Evolutionary conservation across 306 rosid species (phyloP), one percentile per base, ranked within the genome.

Genomic region (Ziziphus jujuba): DNA sequence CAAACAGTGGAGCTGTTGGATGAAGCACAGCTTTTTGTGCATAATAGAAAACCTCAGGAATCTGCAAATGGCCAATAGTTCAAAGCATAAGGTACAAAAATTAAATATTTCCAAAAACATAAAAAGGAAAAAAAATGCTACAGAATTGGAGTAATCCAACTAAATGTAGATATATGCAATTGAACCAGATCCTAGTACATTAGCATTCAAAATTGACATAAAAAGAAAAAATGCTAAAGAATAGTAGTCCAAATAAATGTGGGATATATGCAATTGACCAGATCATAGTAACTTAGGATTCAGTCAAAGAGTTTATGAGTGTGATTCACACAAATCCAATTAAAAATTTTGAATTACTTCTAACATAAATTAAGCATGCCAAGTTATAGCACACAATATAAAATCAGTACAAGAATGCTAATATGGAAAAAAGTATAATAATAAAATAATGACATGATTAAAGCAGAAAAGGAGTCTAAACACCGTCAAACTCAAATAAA

Each of bases 21-120:
- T 95, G 99, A 80, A 95, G 99, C 50, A 95, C 99, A 15, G 97
- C 99, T 75, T 95, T 95, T 75, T 95, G 96, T 19, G 99, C 97
- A 65, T 95, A 95, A 82, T 90, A 95, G 83, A 95, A 95, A 66
- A 95, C 99, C 76, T 95, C 99, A 31, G 96, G 91, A 68, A 95
- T 87, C 99, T 95, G 77, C 89, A 78, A 70, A 44, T 43, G n/a
- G 22, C 35, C 64, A 66, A 70, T 9, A 13, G 5, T 40, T 57
- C 13, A 22, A 66, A 19, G 10, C 9, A 40, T 9, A 23, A 12
- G 36, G 10, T 55, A 50, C 20, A 2, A 53, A 22, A 20, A 54
- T 24, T 51, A 61, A 44, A 69, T 19, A 34, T 38, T 22, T 16
- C 45, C 74, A 68, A 15, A 53, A 63, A 15, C n/a, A 40, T 3